These are phyloP conservation scores for Dianthus caryophyllus DNA, from an alignment of 148 eudicot genomes.

Conservation along the genomic window DNA sequence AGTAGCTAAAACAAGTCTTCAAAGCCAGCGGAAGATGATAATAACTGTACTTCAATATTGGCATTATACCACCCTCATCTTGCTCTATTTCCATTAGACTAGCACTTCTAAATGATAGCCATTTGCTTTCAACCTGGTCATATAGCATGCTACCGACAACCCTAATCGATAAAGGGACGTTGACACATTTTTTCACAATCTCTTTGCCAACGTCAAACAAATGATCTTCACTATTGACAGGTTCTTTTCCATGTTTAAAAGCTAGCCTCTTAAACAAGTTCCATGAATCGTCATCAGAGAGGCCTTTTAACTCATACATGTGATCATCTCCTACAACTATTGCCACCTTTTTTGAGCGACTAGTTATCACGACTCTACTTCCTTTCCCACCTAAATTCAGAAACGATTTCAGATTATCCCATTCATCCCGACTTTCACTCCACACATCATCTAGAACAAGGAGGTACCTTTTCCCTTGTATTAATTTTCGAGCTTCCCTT, in stretches of 20 bases:
- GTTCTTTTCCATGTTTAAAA: slow-evolving; percentile 7
- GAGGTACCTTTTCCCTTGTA: slow-evolving; percentile 17
- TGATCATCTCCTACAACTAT: slow-evolving; percentile 1
- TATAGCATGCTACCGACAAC: slow-evolving; percentile 22
- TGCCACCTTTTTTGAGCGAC: slow-evolving; percentile 21
- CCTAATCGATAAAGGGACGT: slow-evolving; percentile 28
- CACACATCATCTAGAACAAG: slow-evolving; percentile 25
- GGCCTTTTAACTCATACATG: slow-evolving; percentile 16
- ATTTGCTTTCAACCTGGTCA: slow-evolving; percentile 11
- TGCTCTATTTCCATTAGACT: slow-evolving; percentile 9
- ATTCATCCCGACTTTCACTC: slow-evolving; percentile 17
- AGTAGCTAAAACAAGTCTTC: slow-evolving; percentile 41
- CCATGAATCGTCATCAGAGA: slow-evolving; percentile 28
- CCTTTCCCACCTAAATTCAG: slow-evolving; percentile 13
- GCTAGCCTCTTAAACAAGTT: slow-evolving; percentile 23
- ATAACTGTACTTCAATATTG: slow-evolving; percentile 30
- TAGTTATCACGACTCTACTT: slow-evolving; percentile 23
- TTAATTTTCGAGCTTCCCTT: slow-evolving; percentile 2
- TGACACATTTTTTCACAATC: slow-evolving; percentile 26
- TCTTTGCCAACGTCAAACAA: slow-evolving; percentile 20
- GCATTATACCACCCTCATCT: slow-evolving; percentile 6
- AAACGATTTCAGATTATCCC: slow-evolving; percentile 8
- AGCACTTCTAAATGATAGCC: slow-evolving; percentile 16
- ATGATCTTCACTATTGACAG: neutral
- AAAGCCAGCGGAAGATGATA: slow-evolving; percentile 24